Conservation (phyloP, 139 green algal genomes). For the Pycnococcus provasolii region DNA sequence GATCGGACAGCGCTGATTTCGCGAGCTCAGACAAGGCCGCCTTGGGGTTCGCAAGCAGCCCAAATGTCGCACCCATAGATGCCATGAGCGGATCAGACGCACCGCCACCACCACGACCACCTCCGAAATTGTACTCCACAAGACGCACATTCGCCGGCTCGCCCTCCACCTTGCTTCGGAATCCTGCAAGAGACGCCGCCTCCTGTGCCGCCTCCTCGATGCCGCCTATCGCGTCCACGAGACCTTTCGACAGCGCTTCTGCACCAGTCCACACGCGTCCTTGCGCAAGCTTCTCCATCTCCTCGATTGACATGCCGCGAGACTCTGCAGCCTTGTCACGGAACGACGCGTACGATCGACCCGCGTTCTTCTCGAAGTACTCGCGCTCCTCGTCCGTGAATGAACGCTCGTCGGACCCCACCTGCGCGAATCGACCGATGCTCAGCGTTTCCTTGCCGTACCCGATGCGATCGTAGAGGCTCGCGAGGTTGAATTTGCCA, state of each 20-base stretch:
- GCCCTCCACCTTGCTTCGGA: no score
- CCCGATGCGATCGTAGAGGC: conserved; percentile 62
- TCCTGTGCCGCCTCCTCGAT: conserved; percentile 22
- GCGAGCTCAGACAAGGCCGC: no score
- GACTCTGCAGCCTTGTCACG: conserved; percentile 62
- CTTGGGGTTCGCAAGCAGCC: no score
- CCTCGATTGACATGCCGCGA: conserved; percentile 44
- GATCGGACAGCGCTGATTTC: no score
- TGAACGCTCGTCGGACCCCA: conserved; percentile 58
- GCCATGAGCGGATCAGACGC: no score
- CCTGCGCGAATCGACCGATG: conserved; percentile 57
- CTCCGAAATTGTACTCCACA: no score
- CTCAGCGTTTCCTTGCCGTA: conserved; percentile 69
- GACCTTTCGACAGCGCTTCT: conserved; percentile 43
- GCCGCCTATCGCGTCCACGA: conserved; percentile 80
- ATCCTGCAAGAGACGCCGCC: no score
- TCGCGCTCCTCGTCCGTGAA: conserved; percentile 67
- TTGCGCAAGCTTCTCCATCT: conserved; percentile 55
- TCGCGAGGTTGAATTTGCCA: conserved; percentile 77
- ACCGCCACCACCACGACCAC: no score
- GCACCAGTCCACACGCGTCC: conserved; percentile 78
- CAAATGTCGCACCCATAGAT: no score
- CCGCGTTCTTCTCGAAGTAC: conserved; percentile 59
- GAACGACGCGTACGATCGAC: conserved; percentile 75
- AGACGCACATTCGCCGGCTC: no score